Evolutionary conservation across 208 protist genomes (phyloP).

Genomic region (Endotrypanum monterogeii): DNA sequence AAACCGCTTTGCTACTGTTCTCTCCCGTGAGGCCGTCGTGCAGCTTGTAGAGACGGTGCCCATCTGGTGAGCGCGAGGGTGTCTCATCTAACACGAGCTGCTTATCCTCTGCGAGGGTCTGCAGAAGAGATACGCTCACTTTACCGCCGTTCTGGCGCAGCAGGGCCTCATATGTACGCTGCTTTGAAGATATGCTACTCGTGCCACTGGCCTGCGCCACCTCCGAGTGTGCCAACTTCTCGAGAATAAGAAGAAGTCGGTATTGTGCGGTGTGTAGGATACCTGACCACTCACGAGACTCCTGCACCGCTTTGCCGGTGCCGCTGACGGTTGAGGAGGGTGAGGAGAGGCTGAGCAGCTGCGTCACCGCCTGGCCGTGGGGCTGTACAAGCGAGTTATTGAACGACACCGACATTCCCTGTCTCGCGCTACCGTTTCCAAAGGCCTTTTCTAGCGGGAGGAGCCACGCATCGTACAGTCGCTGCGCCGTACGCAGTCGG

Average conservation of each 20-base stretch:
- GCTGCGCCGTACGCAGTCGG: slow-evolving; percentile 33
- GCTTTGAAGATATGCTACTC: slow-evolving; percentile 43
- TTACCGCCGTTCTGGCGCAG: slow-evolving; percentile 69
- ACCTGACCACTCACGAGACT: slow-evolving; percentile 20
- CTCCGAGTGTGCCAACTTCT: slow-evolving; percentile 61
- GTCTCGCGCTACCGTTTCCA: slow-evolving; percentile 33
- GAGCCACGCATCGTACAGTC: slow-evolving; percentile 27
- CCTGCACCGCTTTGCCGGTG: background rate
- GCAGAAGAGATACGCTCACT: slow-evolving; percentile 63
- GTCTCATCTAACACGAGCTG: slow-evolving; percentile 71
- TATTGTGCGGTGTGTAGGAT: slow-evolving; percentile 66
- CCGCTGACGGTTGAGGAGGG: background rate
- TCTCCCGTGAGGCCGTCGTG: slow-evolving; percentile 31
- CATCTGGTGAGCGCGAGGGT: slow-evolving; percentile 52
- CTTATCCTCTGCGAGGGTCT: slow-evolving; percentile 69
- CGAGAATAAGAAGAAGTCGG: slow-evolving; percentile 69
- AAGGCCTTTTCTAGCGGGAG: slow-evolving; percentile 30
- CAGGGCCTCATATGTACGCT: slow-evolving; percentile 68
- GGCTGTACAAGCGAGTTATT: slow-evolving; percentile 39
- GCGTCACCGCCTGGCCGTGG: slow-evolving; percentile 22
- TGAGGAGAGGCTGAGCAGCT: background rate
- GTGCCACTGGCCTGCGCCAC: slow-evolving; percentile 49
- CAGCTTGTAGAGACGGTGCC: slow-evolving; percentile 72
- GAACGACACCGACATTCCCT: slow-evolving; percentile 50
- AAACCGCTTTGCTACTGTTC: slow-evolving; percentile 31